Base-by-base conservation (phyloP, 2,329 filamentous ascomycete genomes). In the Epichloe amarillans region DNA sequence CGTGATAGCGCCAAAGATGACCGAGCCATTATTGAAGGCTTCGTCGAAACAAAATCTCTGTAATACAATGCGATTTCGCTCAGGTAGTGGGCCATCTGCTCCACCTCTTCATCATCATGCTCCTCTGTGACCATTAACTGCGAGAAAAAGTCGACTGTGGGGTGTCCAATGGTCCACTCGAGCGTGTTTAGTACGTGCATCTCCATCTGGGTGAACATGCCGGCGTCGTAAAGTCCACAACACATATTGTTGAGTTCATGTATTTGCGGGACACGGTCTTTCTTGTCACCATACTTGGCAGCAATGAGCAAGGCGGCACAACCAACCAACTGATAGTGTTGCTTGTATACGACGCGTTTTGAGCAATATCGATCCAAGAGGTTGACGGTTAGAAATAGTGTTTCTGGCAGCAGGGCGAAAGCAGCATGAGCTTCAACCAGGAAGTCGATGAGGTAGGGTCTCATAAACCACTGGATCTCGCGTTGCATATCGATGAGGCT, bases 181-280 rank as follows among this genome's bases (percentile, higher is more conserved):
- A 98, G 79, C 1, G 93, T 98, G 71, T 96, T 94, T 60, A 98
- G 79, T 38, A 98, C 91, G 68, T 98, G 93, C 90, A 94, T 97
- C 73, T 98, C 93, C 93, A 98, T 98, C 70, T 98, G 93, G 11
- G 90, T 91, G 72, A 98, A 98, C 93, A 98, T 98, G 72, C 95
- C 91, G 47, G 95, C 89, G 62, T 98, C 93, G 71, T 98, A 98
- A 39, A 97, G 79, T 38, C 87, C 90, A 71, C 93, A 97, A 78
- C 93, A 98, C 93, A 98, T 97, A 59, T 91, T 94, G 77, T 95
- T 95, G 57, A 98, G 76, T 67, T 98, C 93, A 65, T 88, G 83
- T 65, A 98, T 94, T 57, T 94, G 93, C 4, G 93, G 93, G n/a
- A 98, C 93, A 48, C 90, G 83, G 64, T 98, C 93, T 74, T 98